Base-by-base conservation (phyloP, 345 rosid species). In the Turnera subulata region DNA sequence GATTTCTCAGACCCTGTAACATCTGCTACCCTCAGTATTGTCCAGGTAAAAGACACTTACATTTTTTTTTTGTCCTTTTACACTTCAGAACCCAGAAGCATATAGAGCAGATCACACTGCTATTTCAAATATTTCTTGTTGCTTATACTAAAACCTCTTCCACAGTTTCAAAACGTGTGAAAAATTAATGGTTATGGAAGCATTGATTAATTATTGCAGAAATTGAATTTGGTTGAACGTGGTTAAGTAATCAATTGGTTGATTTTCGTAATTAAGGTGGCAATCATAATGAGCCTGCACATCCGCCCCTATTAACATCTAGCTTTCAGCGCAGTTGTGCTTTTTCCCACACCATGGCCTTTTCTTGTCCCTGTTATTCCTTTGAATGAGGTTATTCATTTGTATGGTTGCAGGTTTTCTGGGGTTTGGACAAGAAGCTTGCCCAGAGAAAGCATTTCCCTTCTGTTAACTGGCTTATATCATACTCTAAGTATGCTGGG, bases 371-470 rank as follows among this genome's bases (percentile, higher is more conserved):
- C 25, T 40, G 35, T 44, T 17, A 11, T 59, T 15, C 23, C 15
- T 29, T 21, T 11, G 11, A 49, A 43, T 50, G 61, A 13, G 17
- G n/a, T 35, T 47, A 15, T 24, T 29, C 29, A 46, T 2, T 52
- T 47, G 7, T 26, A 32, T 32, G 63, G 61, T 65, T 71, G 62
- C 82, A 94, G 99, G 99, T 94, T 65, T 94, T 94, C 80, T 94
- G 99, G 99, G 99, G 99, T 74, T 81, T 94, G 72, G 99, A 94
- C 78, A 94, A 94, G 86, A 94, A 94, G 77, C 95, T 94, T 75
- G 97, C 99, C n/a, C 99, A 90, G 79, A 84, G 99, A 74, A 94
- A 94, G 66, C 99, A 94, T 84, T 94, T 94, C 55, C 99, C 99
- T 52, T 93, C 99, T 61, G 99, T 93, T 18, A 93, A 93, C 67